Evolutionary conservation across 2,329 filamentous ascomycete genomes (phyloP).

Genomic region (Epichloe uncinata): DNA sequence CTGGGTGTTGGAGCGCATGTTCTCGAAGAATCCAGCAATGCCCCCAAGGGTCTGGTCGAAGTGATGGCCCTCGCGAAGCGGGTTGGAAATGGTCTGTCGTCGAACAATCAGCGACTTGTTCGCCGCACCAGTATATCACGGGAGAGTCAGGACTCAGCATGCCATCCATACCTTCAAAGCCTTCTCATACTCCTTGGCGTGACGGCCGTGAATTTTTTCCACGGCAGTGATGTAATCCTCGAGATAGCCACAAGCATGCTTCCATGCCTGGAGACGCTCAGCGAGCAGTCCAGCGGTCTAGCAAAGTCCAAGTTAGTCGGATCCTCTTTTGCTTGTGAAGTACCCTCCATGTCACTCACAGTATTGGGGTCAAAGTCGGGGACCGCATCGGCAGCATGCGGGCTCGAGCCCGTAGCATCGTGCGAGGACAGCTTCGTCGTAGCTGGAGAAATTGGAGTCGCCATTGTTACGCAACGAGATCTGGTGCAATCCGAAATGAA

Average conservation of each 20-base stretch:
- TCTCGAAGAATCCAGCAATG: conserved; percentile 83
- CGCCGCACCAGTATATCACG: neutral
- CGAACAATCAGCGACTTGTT: neutral
- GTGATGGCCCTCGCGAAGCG: conserved; percentile 79
- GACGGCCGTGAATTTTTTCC: conserved; percentile 72
- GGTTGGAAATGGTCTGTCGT: conserved; percentile 67
- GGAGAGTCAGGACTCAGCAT: neutral
- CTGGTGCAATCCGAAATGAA: neutral
- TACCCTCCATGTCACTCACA: conserved; percentile 25
- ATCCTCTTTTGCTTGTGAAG: neutral
- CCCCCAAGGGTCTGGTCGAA: conserved; percentile 86
- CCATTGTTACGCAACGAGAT: conserved; percentile 10
- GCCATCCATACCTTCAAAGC: conserved; percentile 54
- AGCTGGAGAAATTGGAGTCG: conserved; percentile 17
- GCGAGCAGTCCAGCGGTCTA: conserved; percentile 69
- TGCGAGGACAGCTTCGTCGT: conserved; percentile 28
- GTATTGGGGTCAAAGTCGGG: conserved; percentile 45
- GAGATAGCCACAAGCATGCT: conserved; percentile 81
- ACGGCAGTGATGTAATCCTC: conserved; percentile 80
- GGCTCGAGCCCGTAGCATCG: conserved; percentile 31
- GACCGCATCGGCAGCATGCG: conserved; percentile 42
- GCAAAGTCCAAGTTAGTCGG: neutral
- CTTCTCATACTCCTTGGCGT: conserved; percentile 92
- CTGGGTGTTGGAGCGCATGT: conserved; percentile 85
- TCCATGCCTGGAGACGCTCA: conserved; percentile 88